Conservation (phyloP, 2,329 filamentous ascomycete genomes). For the Arthrinium phaeospermum region DNA sequence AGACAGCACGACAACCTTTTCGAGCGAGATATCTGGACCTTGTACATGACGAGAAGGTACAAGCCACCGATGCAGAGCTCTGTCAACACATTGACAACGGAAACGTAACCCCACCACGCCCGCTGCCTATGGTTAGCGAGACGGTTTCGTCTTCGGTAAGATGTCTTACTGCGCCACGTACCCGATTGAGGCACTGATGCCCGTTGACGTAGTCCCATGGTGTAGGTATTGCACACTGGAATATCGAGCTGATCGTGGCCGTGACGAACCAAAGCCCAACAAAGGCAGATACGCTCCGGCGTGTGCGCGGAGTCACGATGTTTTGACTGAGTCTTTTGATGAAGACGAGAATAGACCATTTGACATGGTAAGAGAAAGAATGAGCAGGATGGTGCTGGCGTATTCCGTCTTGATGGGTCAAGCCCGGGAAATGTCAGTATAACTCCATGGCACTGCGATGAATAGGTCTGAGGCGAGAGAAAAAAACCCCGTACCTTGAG, state of each 20-base stretch:
- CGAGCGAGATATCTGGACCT: not conserved
- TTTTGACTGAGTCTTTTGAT: not conserved
- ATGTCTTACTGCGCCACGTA: conserved; percentile 6
- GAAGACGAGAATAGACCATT: not conserved
- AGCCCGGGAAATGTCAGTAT: too few species aligned
- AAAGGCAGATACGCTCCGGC: not conserved
- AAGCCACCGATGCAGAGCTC: not conserved
- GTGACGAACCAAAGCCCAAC: not conserved
- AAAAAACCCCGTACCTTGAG: not conserved
- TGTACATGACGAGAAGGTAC: not conserved
- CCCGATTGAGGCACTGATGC: conserved; percentile 28
- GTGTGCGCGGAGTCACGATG: not conserved
- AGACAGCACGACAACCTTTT: not conserved
- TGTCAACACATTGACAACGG: not conserved
- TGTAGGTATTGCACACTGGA: conserved; percentile 30
- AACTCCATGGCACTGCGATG: too few species aligned
- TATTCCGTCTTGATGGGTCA: not conserved
- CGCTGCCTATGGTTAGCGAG: not conserved
- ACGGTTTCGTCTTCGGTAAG: not conserved
- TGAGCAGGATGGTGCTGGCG: not conserved
- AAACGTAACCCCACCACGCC: conserved; percentile 6
- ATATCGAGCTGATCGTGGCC: conserved; percentile 26
- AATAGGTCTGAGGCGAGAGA: not conserved
- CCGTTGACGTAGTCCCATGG: conserved; percentile 32
- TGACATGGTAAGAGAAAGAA: not conserved